Evolutionary conservation across 495 filamentous ascomycete species (phyloP).

Genomic region (Tuber brumale): DNA sequence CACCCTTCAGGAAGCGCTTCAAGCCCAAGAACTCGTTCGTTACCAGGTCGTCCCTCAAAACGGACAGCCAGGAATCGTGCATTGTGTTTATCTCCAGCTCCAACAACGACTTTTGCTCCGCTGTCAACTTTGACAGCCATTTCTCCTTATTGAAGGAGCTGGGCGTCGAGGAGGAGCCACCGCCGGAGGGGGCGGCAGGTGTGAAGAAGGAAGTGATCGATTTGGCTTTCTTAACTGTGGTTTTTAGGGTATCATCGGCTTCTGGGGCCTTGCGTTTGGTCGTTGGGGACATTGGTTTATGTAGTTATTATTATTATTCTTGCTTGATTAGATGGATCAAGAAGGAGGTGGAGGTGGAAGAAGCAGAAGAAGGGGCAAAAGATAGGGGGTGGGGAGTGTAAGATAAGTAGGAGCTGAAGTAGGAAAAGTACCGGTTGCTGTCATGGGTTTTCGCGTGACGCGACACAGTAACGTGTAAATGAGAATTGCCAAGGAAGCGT

Average conservation of each 20-base stretch:
- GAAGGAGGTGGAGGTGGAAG: neutral
- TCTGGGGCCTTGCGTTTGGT: slow-evolving; percentile 65
- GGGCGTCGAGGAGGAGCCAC: slow-evolving; percentile 26
- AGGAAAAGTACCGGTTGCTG: neutral
- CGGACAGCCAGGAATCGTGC: slow-evolving; percentile 80
- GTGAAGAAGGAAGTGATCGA: slow-evolving; percentile 54
- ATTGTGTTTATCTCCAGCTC: slow-evolving; percentile 85
- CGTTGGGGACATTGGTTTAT: slow-evolving; percentile 21
- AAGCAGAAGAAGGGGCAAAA: neutral
- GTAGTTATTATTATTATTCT: neutral
- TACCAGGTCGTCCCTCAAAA: slow-evolving; percentile 74
- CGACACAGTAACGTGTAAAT: slow-evolving; percentile 1
- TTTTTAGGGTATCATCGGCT: slow-evolving; percentile 42
- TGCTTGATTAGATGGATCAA: neutral
- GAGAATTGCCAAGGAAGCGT: neutral
- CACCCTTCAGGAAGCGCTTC: slow-evolving; percentile 78
- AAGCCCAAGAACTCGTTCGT: slow-evolving; percentile 72
- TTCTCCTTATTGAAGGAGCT: slow-evolving; percentile 76
- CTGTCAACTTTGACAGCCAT: slow-evolving; percentile 71
- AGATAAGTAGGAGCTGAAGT: neutral
- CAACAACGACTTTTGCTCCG: slow-evolving; percentile 75
- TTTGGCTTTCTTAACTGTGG: slow-evolving; percentile 66
- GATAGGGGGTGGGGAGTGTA: neutral
- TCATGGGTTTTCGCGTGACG: slow-evolving; percentile 10
- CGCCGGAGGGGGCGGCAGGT: slow-evolving; percentile 29